These are phyloP conservation scores for Colletotrichum abscissum DNA, from an alignment of 2,329 filamentous ascomycete species.

Conservation along the genomic window DNA sequence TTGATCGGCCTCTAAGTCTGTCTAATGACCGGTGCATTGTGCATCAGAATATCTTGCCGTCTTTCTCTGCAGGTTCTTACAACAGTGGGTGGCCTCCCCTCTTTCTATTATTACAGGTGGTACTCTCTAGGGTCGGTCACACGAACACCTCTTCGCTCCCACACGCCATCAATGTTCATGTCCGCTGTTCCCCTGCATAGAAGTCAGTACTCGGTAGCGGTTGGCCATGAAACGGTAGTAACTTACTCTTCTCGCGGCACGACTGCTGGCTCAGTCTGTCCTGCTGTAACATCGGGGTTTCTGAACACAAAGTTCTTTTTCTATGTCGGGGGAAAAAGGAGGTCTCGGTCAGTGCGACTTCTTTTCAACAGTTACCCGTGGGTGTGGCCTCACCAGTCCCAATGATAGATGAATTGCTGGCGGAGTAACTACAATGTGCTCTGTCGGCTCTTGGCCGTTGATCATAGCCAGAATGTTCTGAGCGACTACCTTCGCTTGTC, in stretches of 20 bases:
- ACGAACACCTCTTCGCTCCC: constrained; percentile 7
- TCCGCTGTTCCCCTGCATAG: not conserved
- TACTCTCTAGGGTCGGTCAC: constrained; percentile 17
- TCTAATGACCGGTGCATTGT: too few species aligned
- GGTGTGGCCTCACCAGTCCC: constrained; percentile 6
- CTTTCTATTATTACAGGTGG: not conserved
- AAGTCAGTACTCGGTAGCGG: not conserved
- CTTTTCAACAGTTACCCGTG: not conserved
- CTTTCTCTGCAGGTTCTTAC: too few species aligned
- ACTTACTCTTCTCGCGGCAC: constrained; percentile 18
- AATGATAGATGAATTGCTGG: constrained; percentile 22
- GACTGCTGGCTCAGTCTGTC: constrained; percentile 8
- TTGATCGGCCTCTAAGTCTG: too few species aligned
- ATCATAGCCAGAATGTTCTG: constrained; percentile 58
- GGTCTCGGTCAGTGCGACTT: not conserved
- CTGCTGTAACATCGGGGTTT: constrained; percentile 14
- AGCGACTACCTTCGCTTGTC: constrained; percentile 56
- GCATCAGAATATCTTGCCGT: too few species aligned
- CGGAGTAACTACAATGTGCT: not conserved
- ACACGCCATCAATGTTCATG: constrained; percentile 21
- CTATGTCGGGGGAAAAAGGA: not conserved
- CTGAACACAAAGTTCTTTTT: constrained; percentile 12
- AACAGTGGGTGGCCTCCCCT: too few species aligned
- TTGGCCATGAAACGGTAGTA: accelerated
- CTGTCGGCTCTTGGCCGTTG: constrained; percentile 38